Evolutionary conservation across 768 basidiomycete species (phyloP), one percentile per base, ranked within the genome.

Genomic region (Phlebiopsis gigantea): DNA sequence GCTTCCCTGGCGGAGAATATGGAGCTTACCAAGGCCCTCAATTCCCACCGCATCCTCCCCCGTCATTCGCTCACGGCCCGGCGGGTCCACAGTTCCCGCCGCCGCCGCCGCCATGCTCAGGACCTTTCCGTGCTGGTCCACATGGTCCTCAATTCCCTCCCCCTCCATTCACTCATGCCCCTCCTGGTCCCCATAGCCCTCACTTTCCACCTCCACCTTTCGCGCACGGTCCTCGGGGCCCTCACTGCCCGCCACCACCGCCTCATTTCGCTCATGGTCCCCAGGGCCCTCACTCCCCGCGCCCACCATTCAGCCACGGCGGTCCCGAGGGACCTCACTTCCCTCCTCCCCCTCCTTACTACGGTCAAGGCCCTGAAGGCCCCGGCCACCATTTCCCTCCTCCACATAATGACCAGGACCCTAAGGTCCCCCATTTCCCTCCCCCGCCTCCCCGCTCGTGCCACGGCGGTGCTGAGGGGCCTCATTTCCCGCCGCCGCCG

Each of bases 1-100:
- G 53, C 24, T 55, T 55, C 43, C 19, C 28, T n/a, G 41, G 41
- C 24, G 53, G 53, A 3, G 51, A 53, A 26, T 53, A 53, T 39
- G 30, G 25, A n/a, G n/a, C n/a, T n/a, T n/a, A n/a, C n/a, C n/a
- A n/a, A n/a, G n/a, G n/a, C n/a, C n/a, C n/a, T n/a, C n/a, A n/a
- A n/a, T n/a, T n/a, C n/a, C n/a, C n/a, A n/a, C n/a, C n/a, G n/a
- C n/a, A n/a, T n/a, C n/a, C n/a, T n/a, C n/a, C n/a, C n/a, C n/a
- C n/a, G n/a, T n/a, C n/a, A n/a, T n/a, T n/a, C n/a, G n/a, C n/a
- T n/a, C n/a, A n/a, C n/a, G n/a, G n/a, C n/a, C n/a, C n/a, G n/a
- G n/a, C n/a, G n/a, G n/a, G n/a, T n/a, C n/a, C n/a, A n/a, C n/a
- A n/a, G n/a, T n/a, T n/a, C n/a, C n/a, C n/a, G n/a, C n/a, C n/a